A percentile compares a stretch with the other conserved stretches of the same genome.
phyloP scores from a whole-genome alignment of 148 eudicot species.

The Nepenthes mirabilis region DNA sequence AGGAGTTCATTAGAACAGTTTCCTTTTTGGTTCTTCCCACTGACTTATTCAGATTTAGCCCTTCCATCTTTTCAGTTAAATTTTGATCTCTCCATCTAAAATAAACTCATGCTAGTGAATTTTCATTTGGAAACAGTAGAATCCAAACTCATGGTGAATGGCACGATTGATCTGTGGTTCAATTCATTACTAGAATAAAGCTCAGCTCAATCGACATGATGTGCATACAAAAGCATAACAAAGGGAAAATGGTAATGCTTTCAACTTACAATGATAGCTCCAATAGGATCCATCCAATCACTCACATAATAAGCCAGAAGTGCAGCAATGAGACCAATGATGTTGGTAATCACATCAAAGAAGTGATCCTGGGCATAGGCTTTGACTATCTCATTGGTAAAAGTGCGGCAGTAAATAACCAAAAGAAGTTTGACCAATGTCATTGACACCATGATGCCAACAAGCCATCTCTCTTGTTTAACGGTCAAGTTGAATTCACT shows the following conservation, averaged over 20 bases:
- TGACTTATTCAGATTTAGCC: too few species aligned
- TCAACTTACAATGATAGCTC: slow-evolving; percentile 82
- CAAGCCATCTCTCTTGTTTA: slow-evolving; percentile 69
- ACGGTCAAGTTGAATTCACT: slow-evolving; percentile 34
- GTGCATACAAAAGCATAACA: background rate
- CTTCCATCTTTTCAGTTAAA: too few species aligned
- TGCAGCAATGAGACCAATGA: slow-evolving; percentile 83
- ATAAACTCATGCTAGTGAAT: too few species aligned
- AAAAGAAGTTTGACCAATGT: slow-evolving; percentile 65
- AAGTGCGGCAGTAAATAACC: slow-evolving; percentile 77
- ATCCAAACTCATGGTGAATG: too few species aligned
- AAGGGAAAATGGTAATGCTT: background rate
- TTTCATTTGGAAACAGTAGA: too few species aligned
- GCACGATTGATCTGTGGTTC: too few species aligned
- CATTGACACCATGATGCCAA: slow-evolving; percentile 83
- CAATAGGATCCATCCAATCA: slow-evolving; percentile 90
- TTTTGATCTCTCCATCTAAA: too few species aligned
- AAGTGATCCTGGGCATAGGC: slow-evolving; percentile 98
- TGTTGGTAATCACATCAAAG: slow-evolving; percentile 89
- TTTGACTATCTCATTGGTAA: slow-evolving; percentile 89
- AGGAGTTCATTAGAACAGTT: too few species aligned
- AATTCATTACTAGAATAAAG: too few species aligned
- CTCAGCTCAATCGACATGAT: background rate
- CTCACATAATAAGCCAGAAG: slow-evolving; percentile 60
- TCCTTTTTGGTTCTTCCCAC: too few species aligned